phyloP scores from a whole-genome alignment of 371 early-diverging fungal genomes.

The Dinochytrium kinnereticum region DNA sequence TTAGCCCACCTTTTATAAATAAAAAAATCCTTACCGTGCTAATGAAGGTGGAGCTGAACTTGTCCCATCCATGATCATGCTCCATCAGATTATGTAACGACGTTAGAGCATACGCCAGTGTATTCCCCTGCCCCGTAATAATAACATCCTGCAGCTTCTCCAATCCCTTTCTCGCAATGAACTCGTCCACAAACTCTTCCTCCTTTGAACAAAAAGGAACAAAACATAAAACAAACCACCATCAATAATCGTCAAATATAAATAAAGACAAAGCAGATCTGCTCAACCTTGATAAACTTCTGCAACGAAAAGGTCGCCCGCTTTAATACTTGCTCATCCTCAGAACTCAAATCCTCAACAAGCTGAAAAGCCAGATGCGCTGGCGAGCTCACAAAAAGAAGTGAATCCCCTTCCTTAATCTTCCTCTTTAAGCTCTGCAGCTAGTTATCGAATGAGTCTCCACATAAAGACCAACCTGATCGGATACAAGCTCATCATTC shows the following conservation, averaged over 20 bases:
- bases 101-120: conserved; percentile 74
- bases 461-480: conserved; percentile 34
- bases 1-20: neutral
- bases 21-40: no score
- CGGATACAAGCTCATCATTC: conserved; percentile 41
- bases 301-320: conserved; percentile 69
- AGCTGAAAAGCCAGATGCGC: conserved; percentile 48
- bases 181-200: conserved; percentile 75
- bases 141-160: conserved; percentile 67
- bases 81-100: conserved; percentile 72
- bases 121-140: conserved; percentile 64
- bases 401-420: conserved; percentile 41
- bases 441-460: neutral
- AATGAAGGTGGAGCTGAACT: conserved; percentile 61
- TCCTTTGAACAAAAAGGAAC: conserved; percentile 51
- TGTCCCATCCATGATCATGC: conserved; percentile 69
- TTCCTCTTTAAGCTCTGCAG: neutral
- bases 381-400: conserved; percentile 52
- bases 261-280: neutral
- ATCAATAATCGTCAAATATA: no score
- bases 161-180: conserved; percentile 66
- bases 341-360: conserved; percentile 45
- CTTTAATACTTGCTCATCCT: conserved; percentile 61
- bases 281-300: conserved; percentile 65
- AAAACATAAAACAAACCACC: no score